Conservation (phyloP, 2,329 filamentous ascomycete species). For the Penicillium sp. region DNA sequence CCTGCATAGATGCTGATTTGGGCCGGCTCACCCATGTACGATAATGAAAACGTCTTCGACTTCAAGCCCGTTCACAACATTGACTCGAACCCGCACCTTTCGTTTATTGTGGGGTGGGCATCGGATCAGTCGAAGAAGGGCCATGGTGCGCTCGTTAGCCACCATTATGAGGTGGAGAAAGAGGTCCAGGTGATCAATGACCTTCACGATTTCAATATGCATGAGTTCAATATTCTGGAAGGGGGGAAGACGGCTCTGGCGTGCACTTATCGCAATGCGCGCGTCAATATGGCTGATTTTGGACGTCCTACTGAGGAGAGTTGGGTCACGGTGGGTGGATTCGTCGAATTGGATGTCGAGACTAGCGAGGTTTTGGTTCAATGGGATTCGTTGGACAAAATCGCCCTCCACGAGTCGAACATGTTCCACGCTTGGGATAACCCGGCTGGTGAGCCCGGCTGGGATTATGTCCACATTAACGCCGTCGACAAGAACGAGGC, state of each 20-base stretch:
- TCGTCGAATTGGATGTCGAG: conserved; percentile 40
- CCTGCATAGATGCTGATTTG: conserved; percentile 46
- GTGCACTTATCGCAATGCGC: conserved; percentile 26
- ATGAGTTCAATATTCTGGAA: conserved; percentile 44
- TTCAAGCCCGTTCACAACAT: conserved; percentile 49
- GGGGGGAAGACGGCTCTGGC: conserved; percentile 39
- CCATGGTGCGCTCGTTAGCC: conserved; percentile 51
- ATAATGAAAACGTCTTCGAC: conserved; percentile 52
- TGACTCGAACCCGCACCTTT: conserved; percentile 48
- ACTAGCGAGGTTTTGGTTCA: conserved; percentile 38
- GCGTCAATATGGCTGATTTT: conserved; percentile 30
- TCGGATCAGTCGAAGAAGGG: conserved; percentile 44
- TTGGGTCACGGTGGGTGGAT: conserved; percentile 37
- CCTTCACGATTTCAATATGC: conserved; percentile 40
- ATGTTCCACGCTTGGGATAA: conserved; percentile 21
- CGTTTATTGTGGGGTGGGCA: conserved; percentile 46
- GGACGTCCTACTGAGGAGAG: conserved; percentile 34
- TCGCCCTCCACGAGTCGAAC: conserved; percentile 36
- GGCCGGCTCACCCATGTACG: conserved; percentile 49
- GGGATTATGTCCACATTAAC: conserved; percentile 44
- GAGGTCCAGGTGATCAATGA: conserved; percentile 37
- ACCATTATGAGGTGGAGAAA: conserved; percentile 48
- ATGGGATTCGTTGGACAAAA: conserved; percentile 39
- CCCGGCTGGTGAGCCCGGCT: conserved; percentile 23
- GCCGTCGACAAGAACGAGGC: conserved; percentile 42